Conservation (phyloP, 768 basidiomycete species). For the Calocybe gangraenosa region DNA sequence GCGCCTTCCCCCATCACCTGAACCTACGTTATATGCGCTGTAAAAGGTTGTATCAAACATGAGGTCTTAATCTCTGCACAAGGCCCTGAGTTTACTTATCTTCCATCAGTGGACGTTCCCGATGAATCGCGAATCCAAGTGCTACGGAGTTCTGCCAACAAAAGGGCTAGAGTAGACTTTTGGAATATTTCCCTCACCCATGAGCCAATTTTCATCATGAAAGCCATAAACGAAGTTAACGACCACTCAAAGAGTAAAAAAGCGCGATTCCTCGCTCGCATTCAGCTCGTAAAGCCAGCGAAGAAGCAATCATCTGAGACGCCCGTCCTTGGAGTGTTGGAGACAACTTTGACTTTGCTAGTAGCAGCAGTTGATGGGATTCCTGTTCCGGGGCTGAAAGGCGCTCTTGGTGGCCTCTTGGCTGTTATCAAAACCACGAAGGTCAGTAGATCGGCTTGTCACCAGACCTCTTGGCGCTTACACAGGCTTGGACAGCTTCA, state of each 20-base stretch:
- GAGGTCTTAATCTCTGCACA: too few relatives aligned
- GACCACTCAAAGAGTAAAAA: neutral
- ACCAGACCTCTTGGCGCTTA: neutral
- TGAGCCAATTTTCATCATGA: too few relatives aligned
- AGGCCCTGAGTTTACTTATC: too few relatives aligned
- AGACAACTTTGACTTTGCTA: slow-evolving; percentile 7
- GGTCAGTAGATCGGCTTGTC: neutral
- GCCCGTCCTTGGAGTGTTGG: slow-evolving; percentile 1
- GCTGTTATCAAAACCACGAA: slow-evolving; percentile 7
- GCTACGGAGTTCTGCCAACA: too few relatives aligned
- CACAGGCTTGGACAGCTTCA: slow-evolving; percentile 4
- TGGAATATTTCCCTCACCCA: too few relatives aligned
- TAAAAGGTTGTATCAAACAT: too few relatives aligned
- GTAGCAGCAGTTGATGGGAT: slow-evolving; percentile 8
- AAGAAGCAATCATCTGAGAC: neutral
- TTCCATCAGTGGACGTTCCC: too few relatives aligned
- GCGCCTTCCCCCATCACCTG: too few relatives aligned
- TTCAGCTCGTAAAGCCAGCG: neutral
- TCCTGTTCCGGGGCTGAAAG: slow-evolving; percentile 9
- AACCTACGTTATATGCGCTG: too few relatives aligned
- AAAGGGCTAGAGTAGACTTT: too few relatives aligned
- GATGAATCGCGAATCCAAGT: too few relatives aligned
- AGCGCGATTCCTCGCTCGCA: neutral
- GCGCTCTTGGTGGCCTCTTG: slow-evolving; percentile 6
- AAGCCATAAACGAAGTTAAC: neutral